phyloP scores from a whole-genome alignment of 225 moss, liverwort and hornwort genomes.

The Pseudoscleropodium purum region DNA sequence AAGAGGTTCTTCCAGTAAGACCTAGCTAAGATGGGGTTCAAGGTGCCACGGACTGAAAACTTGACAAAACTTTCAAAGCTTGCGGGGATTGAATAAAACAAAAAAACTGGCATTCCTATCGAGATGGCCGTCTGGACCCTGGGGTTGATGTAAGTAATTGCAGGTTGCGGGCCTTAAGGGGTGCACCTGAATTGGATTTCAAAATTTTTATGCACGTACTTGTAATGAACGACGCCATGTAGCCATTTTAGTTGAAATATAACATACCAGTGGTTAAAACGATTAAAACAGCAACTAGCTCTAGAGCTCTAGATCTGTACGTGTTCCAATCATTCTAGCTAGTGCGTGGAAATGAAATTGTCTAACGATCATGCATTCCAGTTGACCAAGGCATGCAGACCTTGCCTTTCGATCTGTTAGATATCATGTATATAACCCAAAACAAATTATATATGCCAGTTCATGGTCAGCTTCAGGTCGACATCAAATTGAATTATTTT shows the following conservation, averaged over 20 bases:
- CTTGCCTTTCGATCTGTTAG: background rate
- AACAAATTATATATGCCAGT: no score
- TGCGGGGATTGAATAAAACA: no score
- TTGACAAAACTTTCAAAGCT: no score
- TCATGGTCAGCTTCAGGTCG: no score
- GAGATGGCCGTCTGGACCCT: background rate
- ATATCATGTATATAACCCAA: no score
- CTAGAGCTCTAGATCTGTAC: no score
- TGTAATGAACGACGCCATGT: background rate
- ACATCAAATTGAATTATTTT: background rate
- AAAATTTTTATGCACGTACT: background rate
- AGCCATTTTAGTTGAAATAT: no score
- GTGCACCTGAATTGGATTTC: background rate
- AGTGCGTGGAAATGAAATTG: background rate
- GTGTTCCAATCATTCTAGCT: background rate
- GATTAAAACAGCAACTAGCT: background rate
- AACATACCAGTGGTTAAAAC: background rate
- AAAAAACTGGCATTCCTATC: background rate
- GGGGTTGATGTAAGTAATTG: background rate
- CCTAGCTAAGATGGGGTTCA: background rate
- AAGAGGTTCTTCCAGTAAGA: background rate
- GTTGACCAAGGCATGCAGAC: background rate
- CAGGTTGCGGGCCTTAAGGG: background rate
- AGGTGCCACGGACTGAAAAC: background rate
- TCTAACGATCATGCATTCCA: background rate